phyloP scores from a whole-genome alignment of 495 filamentous ascomycete genomes.

The Penicillium ucsense region DNA sequence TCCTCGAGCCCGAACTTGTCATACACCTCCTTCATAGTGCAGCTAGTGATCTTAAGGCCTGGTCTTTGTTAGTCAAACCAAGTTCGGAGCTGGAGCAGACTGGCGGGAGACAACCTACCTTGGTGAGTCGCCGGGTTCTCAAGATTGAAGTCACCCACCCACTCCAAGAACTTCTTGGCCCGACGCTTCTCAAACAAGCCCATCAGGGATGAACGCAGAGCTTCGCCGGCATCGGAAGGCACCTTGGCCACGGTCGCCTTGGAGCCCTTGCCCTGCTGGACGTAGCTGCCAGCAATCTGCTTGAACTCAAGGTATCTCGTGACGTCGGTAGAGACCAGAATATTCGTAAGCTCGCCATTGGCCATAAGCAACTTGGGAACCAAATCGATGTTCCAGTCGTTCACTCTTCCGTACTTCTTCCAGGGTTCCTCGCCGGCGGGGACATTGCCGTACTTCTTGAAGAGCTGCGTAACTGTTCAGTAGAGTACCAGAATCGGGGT shows the following conservation, averaged over 20 bases:
- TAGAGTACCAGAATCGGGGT: neutral
- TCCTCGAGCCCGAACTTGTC: slow-evolving; percentile 92
- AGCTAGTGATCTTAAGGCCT: slow-evolving; percentile 72
- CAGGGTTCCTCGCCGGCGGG: slow-evolving; percentile 77
- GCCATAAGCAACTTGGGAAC: slow-evolving; percentile 98
- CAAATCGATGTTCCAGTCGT: slow-evolving; percentile 99
- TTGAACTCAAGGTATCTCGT: slow-evolving; percentile 97
- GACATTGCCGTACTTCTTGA: slow-evolving; percentile 89
- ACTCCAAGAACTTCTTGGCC: slow-evolving; percentile 94
- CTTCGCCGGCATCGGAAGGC: slow-evolving; percentile 85
- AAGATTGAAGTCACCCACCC: slow-evolving; percentile 83
- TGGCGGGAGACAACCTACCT: slow-evolving; percentile 42
- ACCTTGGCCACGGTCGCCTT: slow-evolving; percentile 94
- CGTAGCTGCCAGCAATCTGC: slow-evolving; percentile 95
- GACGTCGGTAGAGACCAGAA: slow-evolving; percentile 91
- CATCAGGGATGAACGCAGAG: slow-evolving; percentile 87
- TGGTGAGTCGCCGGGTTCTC: slow-evolving; percentile 80
- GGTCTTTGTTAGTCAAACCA: slow-evolving; percentile 12
- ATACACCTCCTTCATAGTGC: slow-evolving; percentile 94
- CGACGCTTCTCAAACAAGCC: slow-evolving; percentile 94
- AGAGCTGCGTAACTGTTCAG: slow-evolving; percentile 50
- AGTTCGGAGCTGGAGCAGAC: neutral
- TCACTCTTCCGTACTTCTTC: slow-evolving; percentile 91
- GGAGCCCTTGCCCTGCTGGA: slow-evolving; percentile 72
- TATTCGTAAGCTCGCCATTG: slow-evolving; percentile 96